Conservation (phyloP, 2,329 filamentous ascomycete species). For the Trichoderma asperellum region DNA sequence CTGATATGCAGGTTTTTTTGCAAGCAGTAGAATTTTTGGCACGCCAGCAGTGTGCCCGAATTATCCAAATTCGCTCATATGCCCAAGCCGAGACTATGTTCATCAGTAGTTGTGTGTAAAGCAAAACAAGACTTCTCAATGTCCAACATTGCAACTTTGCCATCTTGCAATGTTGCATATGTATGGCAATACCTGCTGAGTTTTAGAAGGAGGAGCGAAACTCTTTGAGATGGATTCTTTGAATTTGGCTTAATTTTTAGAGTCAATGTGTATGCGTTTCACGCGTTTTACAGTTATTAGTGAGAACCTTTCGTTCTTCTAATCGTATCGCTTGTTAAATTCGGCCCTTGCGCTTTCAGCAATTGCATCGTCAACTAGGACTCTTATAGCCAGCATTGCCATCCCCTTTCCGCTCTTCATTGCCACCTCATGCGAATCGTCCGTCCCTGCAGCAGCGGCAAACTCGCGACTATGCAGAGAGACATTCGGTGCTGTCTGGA, state of each 20-base stretch:
- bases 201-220: neutral
- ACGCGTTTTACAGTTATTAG: too few relatives aligned
- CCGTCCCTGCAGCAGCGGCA: slow-evolving; percentile 48
- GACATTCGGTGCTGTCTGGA: slow-evolving; percentile 44
- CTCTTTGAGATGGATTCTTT: neutral
- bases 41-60: neutral
- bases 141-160: neutral
- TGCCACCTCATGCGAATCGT: slow-evolving; percentile 46
- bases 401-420: slow-evolving; percentile 52
- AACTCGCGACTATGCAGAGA: slow-evolving; percentile 49
- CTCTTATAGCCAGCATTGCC: slow-evolving; percentile 43
- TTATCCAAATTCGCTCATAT: neutral
- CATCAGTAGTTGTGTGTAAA: neutral
- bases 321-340: slow-evolving; percentile 30
- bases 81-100: neutral
- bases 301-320: neutral
- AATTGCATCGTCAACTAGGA: slow-evolving; percentile 36
- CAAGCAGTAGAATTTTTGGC: neutral
- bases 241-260: neutral
- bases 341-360: slow-evolving; percentile 31
- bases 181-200: too few relatives aligned
- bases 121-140: neutral
- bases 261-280: neutral
- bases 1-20: neutral
- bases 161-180: neutral